A percentile compares a stretch with the other conserved stretches of the same genome.
Evolutionary conservation across 805 yeast genomes (phyloP).

Genomic region (Wickerhamomyces canadensis): DNA sequence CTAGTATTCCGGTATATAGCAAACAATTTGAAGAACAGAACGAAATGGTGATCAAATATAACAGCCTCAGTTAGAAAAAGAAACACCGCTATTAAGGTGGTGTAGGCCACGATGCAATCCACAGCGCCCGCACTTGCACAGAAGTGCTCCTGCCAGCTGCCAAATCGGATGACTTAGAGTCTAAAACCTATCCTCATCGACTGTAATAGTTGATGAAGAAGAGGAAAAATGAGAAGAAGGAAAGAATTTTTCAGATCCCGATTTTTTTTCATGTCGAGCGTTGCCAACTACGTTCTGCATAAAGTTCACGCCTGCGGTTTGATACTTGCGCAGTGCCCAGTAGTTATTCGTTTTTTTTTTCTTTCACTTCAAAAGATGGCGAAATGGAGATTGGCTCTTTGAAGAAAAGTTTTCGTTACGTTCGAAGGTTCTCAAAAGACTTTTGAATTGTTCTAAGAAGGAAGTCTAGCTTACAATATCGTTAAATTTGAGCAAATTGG

Average conservation of each 20-base stretch:
- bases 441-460: neutral
- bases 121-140: slow-evolving; percentile 39
- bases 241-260: neutral
- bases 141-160: slow-evolving; percentile 20
- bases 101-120: slow-evolving; percentile 50
- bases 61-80: slow-evolving; percentile 30
- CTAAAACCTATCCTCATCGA: slow-evolving; percentile 44
- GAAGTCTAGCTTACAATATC: neutral
- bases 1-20: too few relatives aligned
- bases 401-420: too few relatives aligned
- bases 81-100: slow-evolving; percentile 43
- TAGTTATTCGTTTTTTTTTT: neutral
- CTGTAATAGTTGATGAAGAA: slow-evolving; percentile 52
- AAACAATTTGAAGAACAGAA: too few relatives aligned
- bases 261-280: neutral
- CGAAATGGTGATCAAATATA: slow-evolving; percentile 11
- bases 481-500: neutral
- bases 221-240: slow-evolving; percentile 5
- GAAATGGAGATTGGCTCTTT: too few relatives aligned
- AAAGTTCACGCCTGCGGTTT: too few relatives aligned
- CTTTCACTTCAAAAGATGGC: too few relatives aligned
- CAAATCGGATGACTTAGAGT: slow-evolving; percentile 31
- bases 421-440: too few relatives aligned
- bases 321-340: too few relatives aligned
- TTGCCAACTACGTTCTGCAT: too few relatives aligned